Evolutionary conservation across 306 rosid genomes (phyloP).

Genomic region (Fagus crenata): DNA sequence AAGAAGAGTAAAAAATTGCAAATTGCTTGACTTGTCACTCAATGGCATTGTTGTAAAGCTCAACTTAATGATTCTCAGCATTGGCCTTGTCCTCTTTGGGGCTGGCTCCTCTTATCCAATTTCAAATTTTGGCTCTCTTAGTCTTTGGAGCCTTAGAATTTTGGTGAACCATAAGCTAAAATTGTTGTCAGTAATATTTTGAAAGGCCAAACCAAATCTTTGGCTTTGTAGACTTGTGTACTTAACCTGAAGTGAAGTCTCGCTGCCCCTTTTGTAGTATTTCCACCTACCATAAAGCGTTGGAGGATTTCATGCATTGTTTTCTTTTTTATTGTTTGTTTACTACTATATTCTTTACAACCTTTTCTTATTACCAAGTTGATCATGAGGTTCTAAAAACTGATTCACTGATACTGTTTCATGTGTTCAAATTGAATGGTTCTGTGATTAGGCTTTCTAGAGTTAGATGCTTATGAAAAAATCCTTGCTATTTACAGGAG

Average conservation of each 20-base stretch:
- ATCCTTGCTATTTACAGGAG: constrained; percentile 41
- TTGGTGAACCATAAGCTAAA: neutral
- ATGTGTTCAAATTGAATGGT: neutral
- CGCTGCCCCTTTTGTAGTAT: neutral
- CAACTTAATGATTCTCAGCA: neutral
- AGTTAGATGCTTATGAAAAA: constrained; percentile 25
- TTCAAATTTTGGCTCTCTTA: neutral
- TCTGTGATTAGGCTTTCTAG: neutral
- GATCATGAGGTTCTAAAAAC: neutral
- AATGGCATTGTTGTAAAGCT: neutral
- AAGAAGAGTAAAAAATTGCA: neutral
- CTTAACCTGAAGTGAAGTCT: neutral
- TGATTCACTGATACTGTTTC: neutral
- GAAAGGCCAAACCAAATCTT: too few relatives aligned
- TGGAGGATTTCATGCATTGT: neutral
- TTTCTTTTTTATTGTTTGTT: neutral
- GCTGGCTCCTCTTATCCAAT: neutral
- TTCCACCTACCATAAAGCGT: neutral
- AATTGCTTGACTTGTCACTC: neutral
- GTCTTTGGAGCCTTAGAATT: neutral
- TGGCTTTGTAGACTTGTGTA: neutral
- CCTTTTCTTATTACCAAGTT: neutral
- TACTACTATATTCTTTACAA: neutral
- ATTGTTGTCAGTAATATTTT: neutral
- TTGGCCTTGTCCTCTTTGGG: neutral